phyloP scores from a whole-genome alignment of 2,329 filamentous ascomycete genomes.

The Epichloe gansuensis region DNA sequence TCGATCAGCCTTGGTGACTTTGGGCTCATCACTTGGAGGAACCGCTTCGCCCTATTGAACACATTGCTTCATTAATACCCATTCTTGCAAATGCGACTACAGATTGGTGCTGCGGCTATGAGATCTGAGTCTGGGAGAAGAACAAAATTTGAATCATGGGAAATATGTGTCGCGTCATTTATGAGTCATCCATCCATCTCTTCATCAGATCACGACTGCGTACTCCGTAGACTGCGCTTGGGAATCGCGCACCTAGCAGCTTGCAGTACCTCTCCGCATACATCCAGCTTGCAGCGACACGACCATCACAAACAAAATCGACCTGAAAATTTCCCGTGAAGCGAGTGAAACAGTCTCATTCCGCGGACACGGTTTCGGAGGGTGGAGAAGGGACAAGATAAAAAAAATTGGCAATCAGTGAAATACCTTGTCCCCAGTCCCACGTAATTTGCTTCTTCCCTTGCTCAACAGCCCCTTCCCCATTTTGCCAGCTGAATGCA shows the following conservation, averaged over 20 bases:
- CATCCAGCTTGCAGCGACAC: neutral
- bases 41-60: slow-evolving; percentile 24
- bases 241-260: slow-evolving; percentile 1
- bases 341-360: neutral
- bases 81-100: slow-evolving; percentile 14
- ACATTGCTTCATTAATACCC: slow-evolving; percentile 20
- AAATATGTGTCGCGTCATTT: slow-evolving; percentile 26
- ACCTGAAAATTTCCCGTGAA: slow-evolving; percentile 8
- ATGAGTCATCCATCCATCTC: slow-evolving; percentile 28
- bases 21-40: slow-evolving; percentile 23
- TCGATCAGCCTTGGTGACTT: slow-evolving; percentile 26
- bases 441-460: slow-evolving; percentile 71
- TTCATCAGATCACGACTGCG: slow-evolving; percentile 20
- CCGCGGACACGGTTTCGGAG: neutral
- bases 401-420: slow-evolving; percentile 38
- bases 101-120: slow-evolving; percentile 12
- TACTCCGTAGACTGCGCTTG: slow-evolving; percentile 7
- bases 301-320: neutral
- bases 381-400: slow-evolving; percentile 16
- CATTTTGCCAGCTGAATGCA: slow-evolving; percentile 77
- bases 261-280: neutral
- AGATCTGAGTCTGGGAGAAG: neutral
- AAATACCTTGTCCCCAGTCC: slow-evolving; percentile 79
- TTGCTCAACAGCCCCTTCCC: slow-evolving; percentile 88
- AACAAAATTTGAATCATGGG: neutral